Evolutionary conservation across 2,329 filamentous ascomycete genomes (phyloP), one percentile per base, ranked within the genome.

Genomic region (Trichoderma sp.): DNA sequence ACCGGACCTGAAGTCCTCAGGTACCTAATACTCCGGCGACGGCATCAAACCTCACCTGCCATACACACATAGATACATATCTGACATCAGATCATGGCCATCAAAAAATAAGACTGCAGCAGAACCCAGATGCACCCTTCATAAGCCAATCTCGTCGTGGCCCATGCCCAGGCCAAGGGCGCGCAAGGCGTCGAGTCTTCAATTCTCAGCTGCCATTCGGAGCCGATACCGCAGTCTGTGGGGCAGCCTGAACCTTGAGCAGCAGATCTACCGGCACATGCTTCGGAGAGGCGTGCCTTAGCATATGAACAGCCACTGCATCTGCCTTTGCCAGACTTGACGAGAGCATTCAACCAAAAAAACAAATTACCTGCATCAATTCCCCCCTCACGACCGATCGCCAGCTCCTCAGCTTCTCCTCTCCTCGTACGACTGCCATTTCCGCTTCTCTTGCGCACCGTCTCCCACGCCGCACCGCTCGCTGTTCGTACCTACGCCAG

Each of bases 191-290:
- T 61, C 28, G 30, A 28, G 41, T 26, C n/a, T 4, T 39, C 34
- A 39, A n/a, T 19, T 15, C 26, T 34, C 14, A 34, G 39, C 47
- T 14, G 48, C 63, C 63, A 61, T 61, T 65, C 63, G 63, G 63
- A 65, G 52, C 64, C 64, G 66, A 66, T 64, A 67, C 65, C 66
- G 66, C 66, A 57, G 54, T 41, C 45, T 66, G 66, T 67, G 66
- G 66, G 66, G 66, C 52, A 28, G 12, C 34, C 34, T 14, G 34
- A 60, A 51, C 44, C 24, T 61, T 43, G 43, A 61, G 58, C 58
- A 61, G 44, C 47, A 39, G 52, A 65, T 65, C 66, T 63, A 56
- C 64, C 55, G 51, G 64, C 60, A 57, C 66, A 66, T 60, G 66
- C 59, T 57, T 64, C 66, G 61, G 61, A 63, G 59, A 19, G 19